Percentiles rank a stretch among this genome's conserved stretches.
phyloP scores from a whole-genome alignment of 2,329 filamentous ascomycete genomes.

The Trichocomaceae sp. region DNA sequence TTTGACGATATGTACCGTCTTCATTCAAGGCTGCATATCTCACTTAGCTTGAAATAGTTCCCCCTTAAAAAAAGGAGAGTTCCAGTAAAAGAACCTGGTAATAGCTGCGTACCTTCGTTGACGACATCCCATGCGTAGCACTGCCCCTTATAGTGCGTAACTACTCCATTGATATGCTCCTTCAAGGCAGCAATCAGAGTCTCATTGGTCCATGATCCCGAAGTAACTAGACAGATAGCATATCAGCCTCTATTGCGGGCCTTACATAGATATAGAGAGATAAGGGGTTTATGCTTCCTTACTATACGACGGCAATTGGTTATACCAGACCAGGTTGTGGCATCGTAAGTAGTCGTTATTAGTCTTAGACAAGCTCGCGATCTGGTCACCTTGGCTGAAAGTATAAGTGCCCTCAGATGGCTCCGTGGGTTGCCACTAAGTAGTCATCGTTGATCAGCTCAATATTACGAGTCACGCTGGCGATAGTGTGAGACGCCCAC shows the following conservation, averaged over 20 bases:
- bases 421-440: constrained; percentile 57
- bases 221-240: constrained; percentile 30
- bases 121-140: constrained; percentile 38
- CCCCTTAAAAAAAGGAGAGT: background rate
- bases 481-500: background rate
- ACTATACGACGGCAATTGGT: constrained; percentile 50
- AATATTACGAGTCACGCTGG: background rate
- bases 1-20: constrained; percentile 52
- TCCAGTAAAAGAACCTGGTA: constrained; percentile 2
- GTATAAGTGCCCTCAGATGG: constrained; percentile 51
- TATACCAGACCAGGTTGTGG: constrained; percentile 52
- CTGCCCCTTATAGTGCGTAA: constrained; percentile 29
- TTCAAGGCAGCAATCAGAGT: constrained; percentile 53
- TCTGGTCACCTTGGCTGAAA: constrained; percentile 50
- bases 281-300: constrained; percentile 14
- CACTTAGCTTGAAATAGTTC: constrained; percentile 19
- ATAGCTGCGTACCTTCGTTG: constrained; percentile 27
- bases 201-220: constrained; percentile 50
- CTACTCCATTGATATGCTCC: constrained; percentile 35
- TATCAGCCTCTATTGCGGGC: constrained; percentile 31
- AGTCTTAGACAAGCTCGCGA: constrained; percentile 34
- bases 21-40: constrained; percentile 35
- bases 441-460: background rate
- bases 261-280: constrained; percentile 25
- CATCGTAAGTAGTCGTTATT: constrained; percentile 51